Evolutionary conservation across 305 asterid genomes (phyloP), one percentile per base, ranked within the genome.

Genomic region (Solanum hybrid): DNA sequence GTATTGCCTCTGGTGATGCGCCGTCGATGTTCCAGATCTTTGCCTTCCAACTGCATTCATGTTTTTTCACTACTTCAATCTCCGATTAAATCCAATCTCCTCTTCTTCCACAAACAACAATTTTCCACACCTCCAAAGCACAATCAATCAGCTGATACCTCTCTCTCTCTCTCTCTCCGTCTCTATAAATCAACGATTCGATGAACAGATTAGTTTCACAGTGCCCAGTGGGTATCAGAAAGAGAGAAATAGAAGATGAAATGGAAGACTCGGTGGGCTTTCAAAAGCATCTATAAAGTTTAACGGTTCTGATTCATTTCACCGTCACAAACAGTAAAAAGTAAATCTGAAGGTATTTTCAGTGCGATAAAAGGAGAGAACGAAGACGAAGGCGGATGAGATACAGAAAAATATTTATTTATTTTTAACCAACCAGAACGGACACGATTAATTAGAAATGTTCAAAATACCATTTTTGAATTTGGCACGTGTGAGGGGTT

Each of bases 21-120:
- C 95, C 92, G 95, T 91, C 89, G 98, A 91, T 13, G 96, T 93
- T 84, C 98, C 98, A 90, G 99, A 96, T 95, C 94, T 98, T 91
- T 96, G 99, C 91, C 98, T 92, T 37, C 99, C 98, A 80, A 95
- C 94, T 36, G 98, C 96, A 92, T 95, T 97, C 99, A 97, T 97
- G 81, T 91, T 90, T 90, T 19, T 91, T 87, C 8, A 77, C 36
- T 73, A 84, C 88, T 34, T 38, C 35, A 38, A 76, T 88, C 80
- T 31, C 87, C 85, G 79, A 86, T 78, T 88, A 88, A 72, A 87
- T 26, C 84, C 56, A 38, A 35, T 34, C 88, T 37, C 82, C 36
- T 77, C 38, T 87, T 73, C 51, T 64, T 38, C 85, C 76, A 11
- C 78, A 84, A 66, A 22, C 35, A 32, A 85, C 73, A 29, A 26